phyloP scores from a whole-genome alignment of 106 monocot species.

The Phalaenopsis aphrodite region DNA sequence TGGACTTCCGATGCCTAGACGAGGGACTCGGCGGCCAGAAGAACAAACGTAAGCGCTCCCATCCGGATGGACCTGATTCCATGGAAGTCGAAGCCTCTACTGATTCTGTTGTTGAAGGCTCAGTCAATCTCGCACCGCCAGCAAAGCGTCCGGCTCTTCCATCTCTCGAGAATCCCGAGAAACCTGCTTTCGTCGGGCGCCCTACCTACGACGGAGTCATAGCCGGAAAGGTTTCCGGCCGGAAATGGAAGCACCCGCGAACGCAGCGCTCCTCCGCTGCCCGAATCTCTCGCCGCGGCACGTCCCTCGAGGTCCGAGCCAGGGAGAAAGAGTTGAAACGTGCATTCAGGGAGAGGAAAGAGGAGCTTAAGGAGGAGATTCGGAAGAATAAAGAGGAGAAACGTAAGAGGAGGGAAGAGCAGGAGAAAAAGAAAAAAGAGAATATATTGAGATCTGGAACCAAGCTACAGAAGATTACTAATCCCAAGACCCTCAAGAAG shows the following conservation, averaged over 20 bases:
- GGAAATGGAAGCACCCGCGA: conserved; percentile 89
- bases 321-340: conserved; percentile 74
- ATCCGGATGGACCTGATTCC: conserved; percentile 13
- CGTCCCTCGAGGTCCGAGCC: conserved; percentile 41
- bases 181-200: conserved; percentile 45
- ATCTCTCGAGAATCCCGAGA: conserved; percentile 50
- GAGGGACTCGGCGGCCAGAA: conserved; percentile 81
- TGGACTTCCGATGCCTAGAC: conserved; percentile 89
- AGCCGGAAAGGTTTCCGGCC: conserved; percentile 74
- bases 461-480: conserved; percentile 74
- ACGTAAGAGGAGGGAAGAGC: conserved; percentile 76
- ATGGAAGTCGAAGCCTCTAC: conserved; percentile 45
- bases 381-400: conserved; percentile 67
- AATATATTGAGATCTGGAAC: conserved; percentile 66
- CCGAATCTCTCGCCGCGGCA: conserved; percentile 29
- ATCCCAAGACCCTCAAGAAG: conserved; percentile 91
- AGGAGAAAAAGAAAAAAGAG: conserved; percentile 95
- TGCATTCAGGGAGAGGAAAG: conserved; percentile 61
- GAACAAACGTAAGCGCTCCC: conserved; percentile 62
- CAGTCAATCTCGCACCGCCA: conserved; percentile 15
- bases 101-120: conserved; percentile 1
- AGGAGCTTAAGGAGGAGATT: conserved; percentile 94
- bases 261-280: conserved; percentile 58
- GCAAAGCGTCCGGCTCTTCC: conserved; percentile 69
- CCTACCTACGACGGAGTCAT: conserved; percentile 87